These are phyloP conservation scores for Glonium stellatum DNA, from an alignment of 495 filamentous ascomycete genomes.

Conservation along the genomic window DNA sequence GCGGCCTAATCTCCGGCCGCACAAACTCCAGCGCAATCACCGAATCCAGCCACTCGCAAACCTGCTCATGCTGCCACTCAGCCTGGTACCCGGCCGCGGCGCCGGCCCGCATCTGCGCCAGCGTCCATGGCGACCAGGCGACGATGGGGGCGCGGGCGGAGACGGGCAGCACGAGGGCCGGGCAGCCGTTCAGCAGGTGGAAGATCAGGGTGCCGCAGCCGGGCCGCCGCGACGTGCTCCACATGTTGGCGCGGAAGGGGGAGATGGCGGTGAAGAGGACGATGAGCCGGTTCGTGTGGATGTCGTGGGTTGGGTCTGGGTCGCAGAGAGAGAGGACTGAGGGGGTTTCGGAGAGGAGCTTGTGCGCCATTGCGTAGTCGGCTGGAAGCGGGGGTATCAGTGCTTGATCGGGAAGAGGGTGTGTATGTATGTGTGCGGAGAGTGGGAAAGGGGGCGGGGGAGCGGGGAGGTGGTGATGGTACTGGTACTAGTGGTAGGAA, in stretches of 20 bases:
- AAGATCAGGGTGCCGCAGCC: slow-evolving; percentile 39
- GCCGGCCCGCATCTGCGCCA: slow-evolving; percentile 26
- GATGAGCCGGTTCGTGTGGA: slow-evolving; percentile 35
- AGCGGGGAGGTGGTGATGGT: background rate
- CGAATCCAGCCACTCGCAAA: slow-evolving; percentile 33
- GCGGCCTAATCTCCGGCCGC: slow-evolving; percentile 12
- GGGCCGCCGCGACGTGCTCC: slow-evolving; percentile 38
- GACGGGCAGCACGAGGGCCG: slow-evolving; percentile 35
- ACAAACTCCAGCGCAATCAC: slow-evolving; percentile 25
- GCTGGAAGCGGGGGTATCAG: slow-evolving; percentile 11
- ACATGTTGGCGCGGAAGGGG: slow-evolving; percentile 37
- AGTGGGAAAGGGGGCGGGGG: background rate
- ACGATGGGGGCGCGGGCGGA: slow-evolving; percentile 31
- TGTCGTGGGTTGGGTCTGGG: slow-evolving; percentile 32
- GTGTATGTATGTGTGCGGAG: background rate
- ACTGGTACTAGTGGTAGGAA: too few species aligned
- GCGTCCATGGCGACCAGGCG: slow-evolving; percentile 37
- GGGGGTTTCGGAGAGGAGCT: slow-evolving; percentile 34
- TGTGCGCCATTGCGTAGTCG: slow-evolving; percentile 39
- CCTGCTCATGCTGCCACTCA: slow-evolving; percentile 34
- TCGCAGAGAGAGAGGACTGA: slow-evolving; percentile 34
- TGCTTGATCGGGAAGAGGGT: background rate
- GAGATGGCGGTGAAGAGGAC: slow-evolving; percentile 37
- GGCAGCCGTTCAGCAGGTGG: slow-evolving; percentile 38
- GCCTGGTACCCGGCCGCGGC: slow-evolving; percentile 19